These are phyloP conservation scores for Coniochaeta sp. DNA, from an alignment of 2,329 filamentous ascomycete species.

Conservation along the genomic window DNA sequence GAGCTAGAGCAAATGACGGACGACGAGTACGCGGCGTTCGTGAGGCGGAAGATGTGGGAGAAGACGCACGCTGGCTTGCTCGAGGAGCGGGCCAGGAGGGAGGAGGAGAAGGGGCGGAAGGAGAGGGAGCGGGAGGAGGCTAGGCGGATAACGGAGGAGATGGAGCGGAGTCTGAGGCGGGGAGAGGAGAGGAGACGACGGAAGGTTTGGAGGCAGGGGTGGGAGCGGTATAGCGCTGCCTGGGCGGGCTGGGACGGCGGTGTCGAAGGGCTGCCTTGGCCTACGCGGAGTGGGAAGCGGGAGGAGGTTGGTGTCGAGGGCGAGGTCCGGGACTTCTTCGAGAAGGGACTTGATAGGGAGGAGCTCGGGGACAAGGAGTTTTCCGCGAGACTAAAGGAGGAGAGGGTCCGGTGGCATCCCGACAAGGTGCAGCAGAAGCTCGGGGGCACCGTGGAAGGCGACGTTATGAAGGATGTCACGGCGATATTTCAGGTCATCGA, in stretches of 20 bases:
- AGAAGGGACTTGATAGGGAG: slow-evolving; percentile 35
- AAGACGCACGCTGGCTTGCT: slow-evolving; percentile 79
- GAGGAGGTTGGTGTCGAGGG: slow-evolving; percentile 46
- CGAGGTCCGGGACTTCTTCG: slow-evolving; percentile 63
- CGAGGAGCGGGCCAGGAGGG: slow-evolving; percentile 62
- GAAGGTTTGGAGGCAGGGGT: slow-evolving; percentile 50
- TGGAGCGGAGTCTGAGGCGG: slow-evolving; percentile 61
- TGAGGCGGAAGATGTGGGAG: slow-evolving; percentile 90
- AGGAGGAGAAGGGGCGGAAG: slow-evolving; percentile 39
- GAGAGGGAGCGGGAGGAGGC: slow-evolving; percentile 28
- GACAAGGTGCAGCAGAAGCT: slow-evolving; percentile 94
- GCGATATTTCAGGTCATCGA: slow-evolving; percentile 90
- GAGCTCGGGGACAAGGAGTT: slow-evolving; percentile 37
- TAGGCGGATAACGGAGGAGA: slow-evolving; percentile 46
- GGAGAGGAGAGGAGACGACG: slow-evolving; percentile 55
- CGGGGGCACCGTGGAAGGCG: slow-evolving; percentile 62
- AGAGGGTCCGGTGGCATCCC: slow-evolving; percentile 92
- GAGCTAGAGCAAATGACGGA: slow-evolving; percentile 81
- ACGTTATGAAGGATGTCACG: slow-evolving; percentile 72
- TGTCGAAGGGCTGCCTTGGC: slow-evolving; percentile 57
- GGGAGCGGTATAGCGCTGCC: slow-evolving; percentile 54
- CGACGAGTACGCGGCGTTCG: slow-evolving; percentile 83
- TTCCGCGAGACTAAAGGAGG: slow-evolving; percentile 59
- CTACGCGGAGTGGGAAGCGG: slow-evolving; percentile 54
- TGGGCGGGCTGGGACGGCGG: slow-evolving; percentile 53